Percentiles rank a stretch among this genome's conserved stretches.
Conservation (phyloP, 768 basidiomycete genomes). For the Leccinum ochraceum region DNA sequence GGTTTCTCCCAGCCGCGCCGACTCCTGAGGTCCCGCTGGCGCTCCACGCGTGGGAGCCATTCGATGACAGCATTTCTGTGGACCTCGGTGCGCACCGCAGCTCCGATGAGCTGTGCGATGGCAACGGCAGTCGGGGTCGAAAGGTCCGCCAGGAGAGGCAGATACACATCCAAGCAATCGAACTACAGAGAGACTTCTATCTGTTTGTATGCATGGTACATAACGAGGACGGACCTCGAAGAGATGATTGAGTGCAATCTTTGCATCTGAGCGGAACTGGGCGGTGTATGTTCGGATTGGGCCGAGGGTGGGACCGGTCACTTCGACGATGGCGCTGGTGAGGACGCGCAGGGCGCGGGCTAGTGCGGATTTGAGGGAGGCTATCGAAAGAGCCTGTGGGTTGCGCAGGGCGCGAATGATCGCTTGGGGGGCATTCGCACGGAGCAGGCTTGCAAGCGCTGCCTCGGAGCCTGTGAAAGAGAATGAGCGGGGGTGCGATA, state of each 20-base stretch:
- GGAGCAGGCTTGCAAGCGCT: constrained; percentile 58
- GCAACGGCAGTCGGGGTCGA: constrained; percentile 45
- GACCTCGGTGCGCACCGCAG: constrained; percentile 46
- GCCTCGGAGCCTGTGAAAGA: constrained; percentile 54
- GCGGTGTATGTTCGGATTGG: constrained; percentile 44
- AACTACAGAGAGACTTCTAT: constrained; percentile 34
- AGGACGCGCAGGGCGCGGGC: constrained; percentile 64
- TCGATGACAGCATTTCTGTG: constrained; percentile 55
- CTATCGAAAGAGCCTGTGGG: constrained; percentile 34
- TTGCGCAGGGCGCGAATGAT: constrained; percentile 62
- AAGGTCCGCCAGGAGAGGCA: constrained; percentile 58
- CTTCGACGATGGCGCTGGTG: constrained; percentile 60
- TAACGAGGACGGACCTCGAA: constrained; percentile 47
- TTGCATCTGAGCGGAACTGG: constrained; percentile 51
- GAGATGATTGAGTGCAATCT: constrained; percentile 55
- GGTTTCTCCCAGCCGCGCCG: constrained; percentile 78
- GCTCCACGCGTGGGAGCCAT: constrained; percentile 63
- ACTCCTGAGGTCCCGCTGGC: constrained; percentile 53
- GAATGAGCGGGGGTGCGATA: background rate
- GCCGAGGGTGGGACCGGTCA: constrained; percentile 69
- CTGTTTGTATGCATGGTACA: background rate
- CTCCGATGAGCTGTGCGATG: constrained; percentile 60
- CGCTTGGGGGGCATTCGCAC: constrained; percentile 56
- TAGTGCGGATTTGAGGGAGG: constrained; percentile 53
- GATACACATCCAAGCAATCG: constrained; percentile 63